phyloP scores from a whole-genome alignment of 164 flowering plant genomes.

The Vitis rotundifolia region DNA sequence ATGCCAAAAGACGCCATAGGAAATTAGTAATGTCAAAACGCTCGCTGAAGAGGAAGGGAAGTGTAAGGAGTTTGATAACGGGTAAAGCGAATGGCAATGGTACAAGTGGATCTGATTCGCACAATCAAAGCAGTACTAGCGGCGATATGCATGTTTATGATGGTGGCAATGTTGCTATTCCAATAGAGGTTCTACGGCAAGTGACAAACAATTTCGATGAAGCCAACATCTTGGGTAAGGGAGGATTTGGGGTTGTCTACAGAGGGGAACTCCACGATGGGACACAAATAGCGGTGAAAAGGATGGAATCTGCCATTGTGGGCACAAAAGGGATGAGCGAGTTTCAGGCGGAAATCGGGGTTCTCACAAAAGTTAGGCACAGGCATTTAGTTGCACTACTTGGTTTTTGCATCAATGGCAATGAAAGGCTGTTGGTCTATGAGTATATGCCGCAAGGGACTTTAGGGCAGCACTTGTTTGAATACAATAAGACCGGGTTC shows the following conservation, averaged over 20 bases:
- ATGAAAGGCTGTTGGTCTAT: conserved; percentile 52
- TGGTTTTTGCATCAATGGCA: conserved; percentile 45
- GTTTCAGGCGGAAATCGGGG: conserved; percentile 57
- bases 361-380: conserved; percentile 55
- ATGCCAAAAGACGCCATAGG: conserved; percentile 9
- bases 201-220: conserved; percentile 50
- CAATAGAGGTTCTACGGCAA: conserved; percentile 46
- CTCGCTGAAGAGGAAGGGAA: conserved; percentile 17
- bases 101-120: conserved; percentile 20
- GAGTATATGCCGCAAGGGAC: conserved; percentile 68
- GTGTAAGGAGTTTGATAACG: conserved; percentile 6
- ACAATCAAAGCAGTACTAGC: conserved; percentile 25
- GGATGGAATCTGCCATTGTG: conserved; percentile 43
- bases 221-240: conserved; percentile 43
- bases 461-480: conserved; percentile 46
- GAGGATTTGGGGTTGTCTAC: conserved; percentile 62
- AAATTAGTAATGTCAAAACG: conserved; percentile 5
- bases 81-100: conserved; percentile 25
- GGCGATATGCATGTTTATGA: conserved; percentile 28
- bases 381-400: conserved; percentile 53
- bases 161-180: conserved; percentile 40
- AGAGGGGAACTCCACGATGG: conserved; percentile 55
- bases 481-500: conserved; percentile 15
- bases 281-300: conserved; percentile 51
- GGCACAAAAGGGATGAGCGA: conserved; percentile 46